A percentile compares a stretch with the other conserved stretches of the same genome.
These are phyloP conservation scores for Sarcodon sp. DNA, from an alignment of 768 basidiomycete genomes.

Conservation along the genomic window DNA sequence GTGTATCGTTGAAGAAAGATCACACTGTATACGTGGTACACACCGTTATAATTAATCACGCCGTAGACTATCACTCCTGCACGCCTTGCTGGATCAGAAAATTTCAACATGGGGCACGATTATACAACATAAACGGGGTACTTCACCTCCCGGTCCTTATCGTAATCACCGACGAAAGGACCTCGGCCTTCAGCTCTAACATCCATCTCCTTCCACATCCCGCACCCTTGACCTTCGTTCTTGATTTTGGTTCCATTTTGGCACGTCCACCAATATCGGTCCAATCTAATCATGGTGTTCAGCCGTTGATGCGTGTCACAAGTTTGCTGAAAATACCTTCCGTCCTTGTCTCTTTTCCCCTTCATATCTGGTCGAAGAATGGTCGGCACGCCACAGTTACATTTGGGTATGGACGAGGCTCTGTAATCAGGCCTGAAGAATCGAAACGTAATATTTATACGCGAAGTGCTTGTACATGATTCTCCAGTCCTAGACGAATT, in stretches of 20 bases:
- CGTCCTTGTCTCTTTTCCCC: constrained; percentile 21
- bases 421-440: constrained; percentile 79
- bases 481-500: constrained; percentile 23
- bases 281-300: constrained; percentile 19
- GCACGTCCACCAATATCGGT: constrained; percentile 71
- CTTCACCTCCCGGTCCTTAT: too few species aligned
- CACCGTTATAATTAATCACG: too few species aligned
- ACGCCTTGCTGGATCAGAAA: too few species aligned
- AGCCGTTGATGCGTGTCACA: neutral
- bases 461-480: constrained; percentile 26
- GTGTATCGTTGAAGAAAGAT: too few species aligned
- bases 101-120: too few species aligned
- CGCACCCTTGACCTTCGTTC: constrained; percentile 75
- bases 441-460: constrained; percentile 80
- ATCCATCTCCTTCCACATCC: constrained; percentile 64
- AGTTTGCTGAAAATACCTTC: neutral
- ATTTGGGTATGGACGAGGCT: constrained; percentile 51
- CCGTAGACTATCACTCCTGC: too few species aligned
- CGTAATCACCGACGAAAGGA: constrained; percentile 20
- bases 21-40: too few species aligned
- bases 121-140: too few species aligned
- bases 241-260: constrained; percentile 53
- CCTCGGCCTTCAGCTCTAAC: constrained; percentile 56
- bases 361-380: constrained; percentile 75
- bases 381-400: constrained; percentile 61